A percentile compares a stretch with the other conserved stretches of the same genome.
Conservation (phyloP, 2,329 filamentous ascomycete species). For the Fusarium duplospermum region DNA sequence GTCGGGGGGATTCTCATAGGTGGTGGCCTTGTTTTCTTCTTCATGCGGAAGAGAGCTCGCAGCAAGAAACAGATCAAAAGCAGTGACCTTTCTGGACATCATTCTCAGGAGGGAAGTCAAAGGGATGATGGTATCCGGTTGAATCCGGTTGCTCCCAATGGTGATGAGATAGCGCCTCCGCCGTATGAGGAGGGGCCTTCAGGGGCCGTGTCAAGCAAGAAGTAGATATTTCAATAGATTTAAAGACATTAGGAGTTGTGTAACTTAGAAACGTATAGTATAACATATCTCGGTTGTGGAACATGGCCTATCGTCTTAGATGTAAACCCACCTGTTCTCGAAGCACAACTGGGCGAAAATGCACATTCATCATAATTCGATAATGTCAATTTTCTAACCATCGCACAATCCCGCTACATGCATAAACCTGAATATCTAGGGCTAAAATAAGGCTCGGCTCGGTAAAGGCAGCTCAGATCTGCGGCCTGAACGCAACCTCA, state of each 20-base stretch:
- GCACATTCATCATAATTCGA: not conserved
- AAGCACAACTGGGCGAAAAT: not conserved
- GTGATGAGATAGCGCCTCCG: not conserved
- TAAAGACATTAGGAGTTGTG: not conserved
- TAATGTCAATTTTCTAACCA: rapidly evolving
- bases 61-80: not conserved
- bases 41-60: not conserved
- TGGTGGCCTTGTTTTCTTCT: not conserved
- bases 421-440: not conserved
- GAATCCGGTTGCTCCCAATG: not conserved
- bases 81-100: not conserved
- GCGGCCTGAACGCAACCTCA: not conserved
- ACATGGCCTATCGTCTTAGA: not conserved
- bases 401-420: too few species aligned
- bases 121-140: not conserved
- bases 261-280: not conserved
- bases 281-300: not conserved
- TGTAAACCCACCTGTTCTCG: not conserved
- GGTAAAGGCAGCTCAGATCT: not conserved
- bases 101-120: not conserved
- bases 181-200: not conserved
- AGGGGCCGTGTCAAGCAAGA: not conserved
- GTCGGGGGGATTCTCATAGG: not conserved
- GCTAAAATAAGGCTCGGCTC: not conserved
- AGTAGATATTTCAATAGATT: not conserved